These are phyloP conservation scores for Osmanthus fragrans DNA, from an alignment of 257 asterid genomes.

Conservation along the genomic window DNA sequence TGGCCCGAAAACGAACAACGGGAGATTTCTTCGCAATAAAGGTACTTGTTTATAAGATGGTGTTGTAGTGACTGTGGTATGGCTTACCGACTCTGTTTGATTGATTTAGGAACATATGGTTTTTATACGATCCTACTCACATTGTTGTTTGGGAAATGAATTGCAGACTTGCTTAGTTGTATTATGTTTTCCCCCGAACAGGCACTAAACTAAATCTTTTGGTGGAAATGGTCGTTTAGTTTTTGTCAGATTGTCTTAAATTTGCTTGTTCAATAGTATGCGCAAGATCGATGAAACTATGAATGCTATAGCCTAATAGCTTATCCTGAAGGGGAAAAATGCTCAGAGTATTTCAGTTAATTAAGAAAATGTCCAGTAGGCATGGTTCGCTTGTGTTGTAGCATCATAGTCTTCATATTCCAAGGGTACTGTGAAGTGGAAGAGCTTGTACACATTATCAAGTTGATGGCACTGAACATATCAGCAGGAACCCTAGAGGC, in stretches of 20 bases:
- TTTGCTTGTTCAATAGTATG: background rate
- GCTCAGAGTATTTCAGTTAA: background rate
- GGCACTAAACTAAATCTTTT: background rate
- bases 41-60: slow-evolving; percentile 37
- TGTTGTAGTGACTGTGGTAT: background rate
- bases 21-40: slow-evolving; percentile 96
- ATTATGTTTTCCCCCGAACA: background rate
- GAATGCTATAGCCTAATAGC: background rate
- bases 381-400: background rate
- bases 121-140: slow-evolving; percentile 2
- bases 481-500: background rate
- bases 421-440: background rate
- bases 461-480: background rate
- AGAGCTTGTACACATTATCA: background rate
- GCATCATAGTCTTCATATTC: background rate
- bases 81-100: background rate
- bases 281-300: background rate
- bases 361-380: background rate
- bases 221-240: background rate
- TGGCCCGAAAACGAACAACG: slow-evolving; percentile 87
- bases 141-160: background rate
- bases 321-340: background rate
- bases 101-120: slow-evolving; percentile 14
- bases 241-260: background rate
- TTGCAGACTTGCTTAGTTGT: slow-evolving; percentile 5